A percentile compares a stretch with the other conserved stretches of the same genome.
These are phyloP conservation scores for Saccharomycopsis schoenii DNA, from an alignment of 805 yeast species.

Conservation along the genomic window DNA sequence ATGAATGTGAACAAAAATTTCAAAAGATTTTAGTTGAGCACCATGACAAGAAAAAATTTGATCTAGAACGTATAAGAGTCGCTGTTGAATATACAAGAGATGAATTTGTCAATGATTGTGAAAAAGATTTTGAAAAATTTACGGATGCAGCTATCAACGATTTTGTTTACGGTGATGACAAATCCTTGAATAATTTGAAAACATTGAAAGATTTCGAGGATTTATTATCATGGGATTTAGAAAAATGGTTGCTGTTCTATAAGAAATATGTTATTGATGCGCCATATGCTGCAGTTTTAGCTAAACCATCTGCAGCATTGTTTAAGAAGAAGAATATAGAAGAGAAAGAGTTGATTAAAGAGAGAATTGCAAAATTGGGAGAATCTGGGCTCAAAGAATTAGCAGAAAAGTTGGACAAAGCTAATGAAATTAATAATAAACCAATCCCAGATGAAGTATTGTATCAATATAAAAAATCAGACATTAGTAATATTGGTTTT, in stretches of 20 bases:
- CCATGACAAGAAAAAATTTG: slow-evolving; percentile 40
- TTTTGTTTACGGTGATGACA: slow-evolving; percentile 72
- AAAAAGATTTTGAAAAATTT: slow-evolving; percentile 50
- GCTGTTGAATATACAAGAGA: slow-evolving; percentile 55
- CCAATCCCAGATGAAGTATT: slow-evolving; percentile 67
- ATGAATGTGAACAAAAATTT: slow-evolving; percentile 42
- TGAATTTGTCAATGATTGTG: slow-evolving; percentile 51
- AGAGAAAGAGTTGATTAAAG: slow-evolving; percentile 37
- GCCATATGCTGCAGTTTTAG: slow-evolving; percentile 55
- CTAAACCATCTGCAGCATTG: slow-evolving; percentile 57
- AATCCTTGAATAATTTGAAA: slow-evolving; percentile 45
- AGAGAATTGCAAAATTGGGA: slow-evolving; percentile 46
- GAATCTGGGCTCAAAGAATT: slow-evolving; percentile 47
- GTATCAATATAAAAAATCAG: slow-evolving; percentile 55
- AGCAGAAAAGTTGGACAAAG: slow-evolving; percentile 42
- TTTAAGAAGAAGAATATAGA: slow-evolving; percentile 44
- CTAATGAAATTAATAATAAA: slow-evolving; percentile 58
- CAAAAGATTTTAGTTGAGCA: slow-evolving; percentile 45
- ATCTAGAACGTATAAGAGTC: slow-evolving; percentile 55
- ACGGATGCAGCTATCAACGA: slow-evolving; percentile 64
- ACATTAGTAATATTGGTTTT: slow-evolving; percentile 64
- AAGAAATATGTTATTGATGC: slow-evolving; percentile 46
- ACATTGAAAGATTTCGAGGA: slow-evolving; percentile 50
- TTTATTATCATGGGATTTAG: slow-evolving; percentile 49
- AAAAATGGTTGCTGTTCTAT: slow-evolving; percentile 58